Conservation (phyloP, 2,329 filamentous ascomycete genomes). For the Tolypocladium sp. region DNA sequence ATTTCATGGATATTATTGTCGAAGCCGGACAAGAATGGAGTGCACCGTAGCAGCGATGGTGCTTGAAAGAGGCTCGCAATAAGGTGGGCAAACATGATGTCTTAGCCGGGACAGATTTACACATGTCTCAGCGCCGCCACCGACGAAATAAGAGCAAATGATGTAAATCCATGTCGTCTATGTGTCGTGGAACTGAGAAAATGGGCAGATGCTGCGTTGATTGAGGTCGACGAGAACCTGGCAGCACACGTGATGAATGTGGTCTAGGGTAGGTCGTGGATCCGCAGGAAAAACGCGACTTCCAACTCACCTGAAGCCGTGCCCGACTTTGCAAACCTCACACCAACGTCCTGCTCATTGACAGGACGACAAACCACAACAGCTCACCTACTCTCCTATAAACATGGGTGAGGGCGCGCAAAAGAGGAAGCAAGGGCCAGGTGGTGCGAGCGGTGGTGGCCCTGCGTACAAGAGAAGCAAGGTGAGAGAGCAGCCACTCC, state of each 20-base stretch:
- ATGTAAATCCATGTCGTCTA: background rate
- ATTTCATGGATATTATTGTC: background rate
- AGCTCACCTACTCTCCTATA: background rate
- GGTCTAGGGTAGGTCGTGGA: background rate
- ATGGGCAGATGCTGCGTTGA: background rate
- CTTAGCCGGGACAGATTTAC: background rate
- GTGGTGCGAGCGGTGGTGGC: conserved; percentile 13
- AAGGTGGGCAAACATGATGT: background rate
- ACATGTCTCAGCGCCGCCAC: background rate
- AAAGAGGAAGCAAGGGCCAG: conserved; percentile 26
- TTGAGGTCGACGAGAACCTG: background rate
- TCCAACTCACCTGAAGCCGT: background rate
- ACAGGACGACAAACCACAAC: background rate
- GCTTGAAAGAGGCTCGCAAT: background rate
- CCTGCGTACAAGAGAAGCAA: conserved; percentile 29
- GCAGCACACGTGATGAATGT: background rate
- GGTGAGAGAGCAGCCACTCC: conserved; percentile 14
- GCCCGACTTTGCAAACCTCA: background rate
- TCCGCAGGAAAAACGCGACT: background rate
- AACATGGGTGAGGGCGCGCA: conserved; percentile 20
- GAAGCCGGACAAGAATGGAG: too few relatives aligned
- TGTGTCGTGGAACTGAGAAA: background rate
- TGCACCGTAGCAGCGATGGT: background rate
- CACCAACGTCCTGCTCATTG: background rate
- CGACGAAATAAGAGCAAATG: background rate